A percentile compares a stretch with the other conserved stretches of the same genome.
phyloP scores from a whole-genome alignment of 2,329 filamentous ascomycete species.

The Thelonectria discophora region DNA sequence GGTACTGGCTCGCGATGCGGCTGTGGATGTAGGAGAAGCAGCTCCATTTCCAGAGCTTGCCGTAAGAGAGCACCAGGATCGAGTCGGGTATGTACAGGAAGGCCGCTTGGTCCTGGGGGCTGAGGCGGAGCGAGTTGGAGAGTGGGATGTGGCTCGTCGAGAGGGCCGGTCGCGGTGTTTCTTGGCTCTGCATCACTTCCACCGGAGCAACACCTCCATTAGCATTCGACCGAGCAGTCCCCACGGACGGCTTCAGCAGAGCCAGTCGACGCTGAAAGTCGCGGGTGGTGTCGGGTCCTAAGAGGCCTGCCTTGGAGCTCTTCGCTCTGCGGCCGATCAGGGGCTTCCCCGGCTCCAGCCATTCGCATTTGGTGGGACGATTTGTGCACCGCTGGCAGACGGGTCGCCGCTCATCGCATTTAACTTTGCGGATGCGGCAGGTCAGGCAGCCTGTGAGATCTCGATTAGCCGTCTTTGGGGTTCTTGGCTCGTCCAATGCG shows the following conservation, averaged over 20 bases:
- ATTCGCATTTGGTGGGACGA: conserved; percentile 33
- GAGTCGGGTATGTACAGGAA: conserved; percentile 32
- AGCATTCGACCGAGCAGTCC: too few relatives aligned
- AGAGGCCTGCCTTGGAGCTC: neutral
- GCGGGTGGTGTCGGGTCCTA: conserved; percentile 2
- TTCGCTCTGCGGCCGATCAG: conserved; percentile 24
- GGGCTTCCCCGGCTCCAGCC: conserved; percentile 29
- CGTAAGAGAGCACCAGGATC: conserved; percentile 31
- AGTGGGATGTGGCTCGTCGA: conserved; percentile 26
- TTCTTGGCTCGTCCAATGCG: neutral
- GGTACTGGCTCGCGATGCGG: conserved; percentile 30
- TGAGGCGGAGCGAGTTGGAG: conserved; percentile 30
- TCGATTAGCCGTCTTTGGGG: neutral
- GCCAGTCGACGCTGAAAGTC: conserved; percentile 11
- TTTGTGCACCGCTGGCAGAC: conserved; percentile 33
- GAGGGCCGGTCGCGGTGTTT: conserved; percentile 8
- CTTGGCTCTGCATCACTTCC: neutral
- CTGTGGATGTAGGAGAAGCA: conserved; percentile 36
- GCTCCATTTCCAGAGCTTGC: conserved; percentile 36
- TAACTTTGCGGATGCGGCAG: conserved; percentile 38
- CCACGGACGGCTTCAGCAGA: conserved; percentile 1
- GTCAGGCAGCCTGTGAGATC: conserved; percentile 29
- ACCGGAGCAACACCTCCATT: neutral
- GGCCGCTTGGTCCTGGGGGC: conserved; percentile 22
- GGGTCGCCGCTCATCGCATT: conserved; percentile 34